These are phyloP conservation scores for Brassica nigra DNA, from an alignment of 345 rosid species.

Conservation along the genomic window DNA sequence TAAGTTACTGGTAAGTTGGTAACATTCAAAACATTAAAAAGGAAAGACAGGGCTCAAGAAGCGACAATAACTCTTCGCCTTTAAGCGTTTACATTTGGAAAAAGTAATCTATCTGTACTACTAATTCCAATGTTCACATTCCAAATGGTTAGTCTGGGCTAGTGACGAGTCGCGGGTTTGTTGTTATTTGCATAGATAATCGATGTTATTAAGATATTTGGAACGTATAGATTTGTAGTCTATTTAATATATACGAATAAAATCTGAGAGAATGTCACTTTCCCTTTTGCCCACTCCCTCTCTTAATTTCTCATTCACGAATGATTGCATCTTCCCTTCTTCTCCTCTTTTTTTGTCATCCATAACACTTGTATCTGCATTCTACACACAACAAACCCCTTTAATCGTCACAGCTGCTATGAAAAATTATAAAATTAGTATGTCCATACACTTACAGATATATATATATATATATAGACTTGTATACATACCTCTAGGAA, in stretches of 20 bases:
- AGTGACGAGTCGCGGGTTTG: conserved; percentile 3
- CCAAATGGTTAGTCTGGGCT: background rate
- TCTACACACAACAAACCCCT: background rate
- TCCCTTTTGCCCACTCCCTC: conserved; percentile 28
- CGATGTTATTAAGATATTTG: background rate
- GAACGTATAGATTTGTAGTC: conserved; percentile 5
- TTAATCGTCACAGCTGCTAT: background rate
- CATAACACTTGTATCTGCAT: background rate
- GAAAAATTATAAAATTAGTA: background rate
- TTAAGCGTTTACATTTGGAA: background rate
- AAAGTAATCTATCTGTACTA: conserved; percentile 10
- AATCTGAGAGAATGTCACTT: conserved; percentile 21
- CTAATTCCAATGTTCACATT: conserved; percentile 8
- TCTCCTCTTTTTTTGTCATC: background rate
- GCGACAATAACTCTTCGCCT: conserved; percentile 10
- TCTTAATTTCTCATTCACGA: conserved; percentile 15
- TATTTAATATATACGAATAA: background rate
- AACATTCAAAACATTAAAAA: conserved; percentile 3
- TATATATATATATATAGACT: no score
- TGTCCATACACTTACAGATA: background rate
- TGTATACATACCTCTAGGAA: no score
- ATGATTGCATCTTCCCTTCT: conserved; percentile 20
- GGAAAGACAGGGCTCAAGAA: conserved; percentile 33
- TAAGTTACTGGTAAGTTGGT: background rate
- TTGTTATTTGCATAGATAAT: conserved; percentile 13